phyloP scores from a whole-genome alignment of 108 stramenopile genomes.

The Skeletonema marinoi region DNA sequence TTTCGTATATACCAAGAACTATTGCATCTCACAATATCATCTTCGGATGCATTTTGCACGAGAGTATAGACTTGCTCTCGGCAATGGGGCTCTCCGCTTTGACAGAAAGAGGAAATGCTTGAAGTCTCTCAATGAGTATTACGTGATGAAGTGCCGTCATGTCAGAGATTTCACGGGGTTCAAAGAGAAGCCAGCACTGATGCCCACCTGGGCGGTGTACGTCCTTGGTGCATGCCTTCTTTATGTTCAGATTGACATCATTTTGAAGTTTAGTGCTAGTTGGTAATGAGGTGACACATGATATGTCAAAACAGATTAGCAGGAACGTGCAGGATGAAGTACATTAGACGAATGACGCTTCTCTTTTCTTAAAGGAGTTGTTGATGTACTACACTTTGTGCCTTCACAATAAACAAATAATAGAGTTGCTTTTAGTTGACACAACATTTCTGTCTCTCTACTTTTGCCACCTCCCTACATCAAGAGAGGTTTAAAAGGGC shows the following conservation, averaged over 20 bases:
- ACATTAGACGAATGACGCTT: background rate
- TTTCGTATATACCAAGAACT: background rate
- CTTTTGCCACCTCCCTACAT: too few relatives aligned
- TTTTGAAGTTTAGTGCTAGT: background rate
- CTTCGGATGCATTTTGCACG: constrained; percentile 18
- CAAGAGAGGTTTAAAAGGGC: background rate
- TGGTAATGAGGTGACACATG: background rate
- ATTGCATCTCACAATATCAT: constrained; percentile 11
- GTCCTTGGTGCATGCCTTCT: constrained; percentile 5
- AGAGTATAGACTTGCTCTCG: constrained; percentile 14
- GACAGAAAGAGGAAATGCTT: constrained; percentile 15
- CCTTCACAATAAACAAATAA: too few relatives aligned
- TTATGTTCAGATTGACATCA: constrained; percentile 6
- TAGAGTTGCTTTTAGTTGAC: too few relatives aligned
- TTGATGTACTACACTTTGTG: too few relatives aligned
- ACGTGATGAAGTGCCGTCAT: constrained; percentile 21
- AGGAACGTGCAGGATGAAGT: background rate
- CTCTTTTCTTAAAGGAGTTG: background rate
- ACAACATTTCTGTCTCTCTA: too few relatives aligned
- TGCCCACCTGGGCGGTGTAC: background rate
- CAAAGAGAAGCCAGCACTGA: background rate
- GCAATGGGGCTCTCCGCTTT: constrained; percentile 4
- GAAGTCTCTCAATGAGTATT: constrained; percentile 22
- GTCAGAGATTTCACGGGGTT: background rate
- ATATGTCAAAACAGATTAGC: background rate